These are phyloP conservation scores for Fusarium sp. DNA, from an alignment of 2,329 filamentous ascomycete species.

Conservation along the genomic window DNA sequence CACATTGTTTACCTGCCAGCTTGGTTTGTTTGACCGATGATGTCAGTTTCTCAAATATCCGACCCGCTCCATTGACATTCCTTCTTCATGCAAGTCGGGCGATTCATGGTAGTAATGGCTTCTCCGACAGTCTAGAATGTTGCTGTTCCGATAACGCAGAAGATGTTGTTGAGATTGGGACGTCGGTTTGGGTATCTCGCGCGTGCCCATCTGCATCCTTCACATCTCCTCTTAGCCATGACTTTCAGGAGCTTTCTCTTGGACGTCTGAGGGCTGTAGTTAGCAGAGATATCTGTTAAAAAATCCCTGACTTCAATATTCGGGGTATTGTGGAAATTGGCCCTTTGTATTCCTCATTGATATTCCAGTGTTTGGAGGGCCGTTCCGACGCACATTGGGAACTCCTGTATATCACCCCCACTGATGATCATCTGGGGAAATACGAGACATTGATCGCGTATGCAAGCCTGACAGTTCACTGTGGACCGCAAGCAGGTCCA, in stretches of 20 bases:
- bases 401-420: slow-evolving; percentile 28
- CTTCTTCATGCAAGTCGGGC: neutral
- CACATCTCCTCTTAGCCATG: neutral
- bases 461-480: neutral
- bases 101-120: neutral
- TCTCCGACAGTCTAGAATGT: neutral
- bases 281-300: neutral
- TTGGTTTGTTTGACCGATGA: slow-evolving; percentile 5
- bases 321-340: slow-evolving; percentile 7
- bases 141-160: slow-evolving; percentile 8
- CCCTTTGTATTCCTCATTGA: neutral
- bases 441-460: neutral
- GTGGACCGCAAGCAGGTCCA: neutral
- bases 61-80: slow-evolving; percentile 14
- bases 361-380: slow-evolving; percentile 24
- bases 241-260: neutral
- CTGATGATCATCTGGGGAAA: slow-evolving; percentile 31
- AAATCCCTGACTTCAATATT: neutral
- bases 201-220: neutral
- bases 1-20: slow-evolving; percentile 8
- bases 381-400: slow-evolving; percentile 25
- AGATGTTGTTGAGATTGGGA: neutral
- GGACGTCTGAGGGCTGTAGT: neutral
- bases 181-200: neutral
- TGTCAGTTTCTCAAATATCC: neutral